Base-by-base conservation (phyloP, 371 early-diverging fungal species). In the Mortierella sp. region DNA sequence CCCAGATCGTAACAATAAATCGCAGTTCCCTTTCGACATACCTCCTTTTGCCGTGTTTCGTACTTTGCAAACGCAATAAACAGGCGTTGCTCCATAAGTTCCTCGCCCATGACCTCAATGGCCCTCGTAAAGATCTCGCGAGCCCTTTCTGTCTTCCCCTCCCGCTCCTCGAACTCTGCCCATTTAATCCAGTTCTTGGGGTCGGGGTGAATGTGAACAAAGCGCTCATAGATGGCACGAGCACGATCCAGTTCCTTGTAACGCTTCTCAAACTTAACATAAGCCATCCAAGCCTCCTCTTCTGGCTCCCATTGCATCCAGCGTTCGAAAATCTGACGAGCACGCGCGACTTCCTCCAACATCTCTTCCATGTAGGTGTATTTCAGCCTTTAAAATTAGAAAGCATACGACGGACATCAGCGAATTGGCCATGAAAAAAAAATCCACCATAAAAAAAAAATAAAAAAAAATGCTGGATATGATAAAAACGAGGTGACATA, bases 291-390 rank as follows among this genome's bases (percentile, higher is more conserved):
- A 0, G 97, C 97, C 12, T 89, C 89, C 67, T 93, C 95, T 46
- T 88, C 83, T 3, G 98, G 98, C 66, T 97, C 96, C 98, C 99
- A 98, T 58, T 93, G 88, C 96, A 99, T 97, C 99, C 99, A 99
- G 43, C 99, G 90, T 59, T 97, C 96, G 84, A 98, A 99, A 21
- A 99, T 92, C 54, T 92, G 93, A 24, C 98, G 86, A 6, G 95
- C 95, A 6, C 95, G 94, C 3, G 90, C 86, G 0, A 96, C 87
- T 60, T 98, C 96, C 42, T 94, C 97, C 73, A 98, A 78, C 73
- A 91, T 85, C 72, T 98, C 98, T 72, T 99, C 99, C 97, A 98
- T 97, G 72, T 95, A 94, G 6, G 95, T 91, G 82, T 97, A 99
- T 70, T 97, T 96, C 87, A 76, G 70, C 83, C 82, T 82, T 17